Evolutionary conservation across 2,329 filamentous ascomycete species (phyloP).

Genomic region (Alternaria alternata): DNA sequence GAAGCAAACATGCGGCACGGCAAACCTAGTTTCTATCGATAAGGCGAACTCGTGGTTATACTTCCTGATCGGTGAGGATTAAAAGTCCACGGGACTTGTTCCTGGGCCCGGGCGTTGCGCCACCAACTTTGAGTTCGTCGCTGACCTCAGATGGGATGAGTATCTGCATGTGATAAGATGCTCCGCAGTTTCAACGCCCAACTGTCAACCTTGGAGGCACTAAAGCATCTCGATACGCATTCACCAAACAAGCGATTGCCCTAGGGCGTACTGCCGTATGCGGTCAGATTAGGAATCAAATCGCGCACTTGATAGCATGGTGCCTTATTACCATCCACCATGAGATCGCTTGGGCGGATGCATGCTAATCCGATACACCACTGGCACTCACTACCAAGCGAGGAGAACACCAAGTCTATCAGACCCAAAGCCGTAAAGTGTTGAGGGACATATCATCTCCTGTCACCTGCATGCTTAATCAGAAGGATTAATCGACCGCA

Average conservation of each 20-base stretch:
- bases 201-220: neutral
- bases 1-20: slow-evolving; percentile 14
- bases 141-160: neutral
- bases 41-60: slow-evolving; percentile 6
- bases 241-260: neutral
- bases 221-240: neutral
- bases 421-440: neutral
- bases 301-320: neutral
- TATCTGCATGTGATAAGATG: neutral
- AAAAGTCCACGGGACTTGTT: slow-evolving; percentile 15
- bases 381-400: neutral
- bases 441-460: neutral
- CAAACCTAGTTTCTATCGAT: slow-evolving; percentile 14
- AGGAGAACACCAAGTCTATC: neutral
- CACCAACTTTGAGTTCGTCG: slow-evolving; percentile 14
- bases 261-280: neutral
- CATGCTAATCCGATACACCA: neutral
- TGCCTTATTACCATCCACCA: neutral
- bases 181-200: neutral
- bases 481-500: neutral
- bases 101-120: slow-evolving; percentile 10
- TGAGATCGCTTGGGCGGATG: neutral
- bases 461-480: neutral
- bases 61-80: slow-evolving; percentile 5
- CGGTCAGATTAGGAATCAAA: neutral